phyloP scores from a whole-genome alignment of 768 basidiomycete species.

The Tylopilus plumbeoviolaceoides region DNA sequence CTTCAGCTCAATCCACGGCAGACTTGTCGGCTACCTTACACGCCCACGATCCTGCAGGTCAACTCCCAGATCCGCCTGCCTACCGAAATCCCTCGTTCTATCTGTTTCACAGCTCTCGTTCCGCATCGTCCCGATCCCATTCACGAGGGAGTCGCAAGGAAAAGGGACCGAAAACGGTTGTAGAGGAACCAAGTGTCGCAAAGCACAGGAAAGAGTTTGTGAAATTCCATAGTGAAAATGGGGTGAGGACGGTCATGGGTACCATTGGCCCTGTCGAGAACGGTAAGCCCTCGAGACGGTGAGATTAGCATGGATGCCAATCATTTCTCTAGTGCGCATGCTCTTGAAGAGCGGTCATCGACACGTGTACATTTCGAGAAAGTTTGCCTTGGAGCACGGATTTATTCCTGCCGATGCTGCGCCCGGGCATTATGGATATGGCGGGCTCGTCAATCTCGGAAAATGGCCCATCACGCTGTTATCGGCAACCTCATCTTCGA shows the following conservation, averaged over 20 bases:
- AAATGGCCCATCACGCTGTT: slow-evolving; percentile 78
- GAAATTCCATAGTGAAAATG: slow-evolving; percentile 86
- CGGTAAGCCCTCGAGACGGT: slow-evolving; percentile 46
- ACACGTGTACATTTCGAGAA: slow-evolving; percentile 92
- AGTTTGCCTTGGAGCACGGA: slow-evolving; percentile 83
- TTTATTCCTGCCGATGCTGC: slow-evolving; percentile 86
- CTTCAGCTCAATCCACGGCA: slow-evolving; percentile 15
- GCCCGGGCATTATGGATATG: slow-evolving; percentile 92
- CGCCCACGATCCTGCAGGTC: slow-evolving; percentile 55
- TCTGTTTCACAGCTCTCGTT: slow-evolving; percentile 40
- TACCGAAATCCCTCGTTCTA: slow-evolving; percentile 75
- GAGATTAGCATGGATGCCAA: neutral
- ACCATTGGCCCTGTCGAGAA: slow-evolving; percentile 87
- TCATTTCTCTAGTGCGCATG: slow-evolving; percentile 72
- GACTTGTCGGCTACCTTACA: slow-evolving; percentile 42
- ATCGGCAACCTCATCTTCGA: slow-evolving; percentile 17
- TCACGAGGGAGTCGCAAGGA: slow-evolving; percentile 39
- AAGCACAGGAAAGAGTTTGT: slow-evolving; percentile 74
- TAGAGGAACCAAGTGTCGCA: slow-evolving; percentile 45
- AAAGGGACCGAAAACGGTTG: slow-evolving; percentile 27
- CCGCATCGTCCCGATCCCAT: slow-evolving; percentile 28
- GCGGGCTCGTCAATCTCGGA: slow-evolving; percentile 82
- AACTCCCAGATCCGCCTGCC: slow-evolving; percentile 56
- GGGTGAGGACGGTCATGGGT: slow-evolving; percentile 89
- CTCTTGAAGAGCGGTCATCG: slow-evolving; percentile 88